A percentile compares a stretch with the other conserved stretches of the same genome.
Conservation (phyloP, 441 rosid genomes). For the Eugenia klotzschiana region DNA sequence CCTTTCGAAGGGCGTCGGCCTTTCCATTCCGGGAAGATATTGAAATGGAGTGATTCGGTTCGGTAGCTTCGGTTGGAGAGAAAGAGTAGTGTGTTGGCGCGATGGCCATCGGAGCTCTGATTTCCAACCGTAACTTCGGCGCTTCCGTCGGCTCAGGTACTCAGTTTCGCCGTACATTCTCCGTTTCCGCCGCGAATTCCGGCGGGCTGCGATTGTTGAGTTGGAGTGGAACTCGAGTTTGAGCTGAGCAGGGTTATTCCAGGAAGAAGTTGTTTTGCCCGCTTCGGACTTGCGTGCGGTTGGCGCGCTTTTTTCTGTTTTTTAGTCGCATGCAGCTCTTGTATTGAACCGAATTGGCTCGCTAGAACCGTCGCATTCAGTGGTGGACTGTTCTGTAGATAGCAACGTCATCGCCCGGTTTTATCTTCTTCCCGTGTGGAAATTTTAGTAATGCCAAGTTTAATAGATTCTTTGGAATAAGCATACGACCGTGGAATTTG, state of each 20-base stretch:
- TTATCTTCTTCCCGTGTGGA: not conserved
- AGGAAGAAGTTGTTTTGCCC: not conserved
- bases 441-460: not conserved
- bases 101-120: conserved; percentile 76
- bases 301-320: not conserved
- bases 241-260: not conserved
- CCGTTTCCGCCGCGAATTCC: not conserved
- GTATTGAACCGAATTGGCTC: not conserved
- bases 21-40: not conserved
- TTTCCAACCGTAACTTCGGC: conserved; percentile 57
- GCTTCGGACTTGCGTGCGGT: not conserved
- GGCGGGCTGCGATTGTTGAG: not conserved
- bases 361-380: not conserved
- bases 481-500: not conserved
- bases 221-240: not conserved
- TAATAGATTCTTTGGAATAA: not conserved
- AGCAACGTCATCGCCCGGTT: not conserved
- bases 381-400: not conserved
- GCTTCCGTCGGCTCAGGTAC: conserved; percentile 61
- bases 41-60: not conserved
- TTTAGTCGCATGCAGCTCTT: not conserved
- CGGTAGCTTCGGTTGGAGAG: not conserved
- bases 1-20: not conserved
- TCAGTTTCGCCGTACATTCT: not conserved
- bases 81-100: not conserved